phyloP scores from a whole-genome alignment of 257 asterid species.

The Rhazya stricta region DNA sequence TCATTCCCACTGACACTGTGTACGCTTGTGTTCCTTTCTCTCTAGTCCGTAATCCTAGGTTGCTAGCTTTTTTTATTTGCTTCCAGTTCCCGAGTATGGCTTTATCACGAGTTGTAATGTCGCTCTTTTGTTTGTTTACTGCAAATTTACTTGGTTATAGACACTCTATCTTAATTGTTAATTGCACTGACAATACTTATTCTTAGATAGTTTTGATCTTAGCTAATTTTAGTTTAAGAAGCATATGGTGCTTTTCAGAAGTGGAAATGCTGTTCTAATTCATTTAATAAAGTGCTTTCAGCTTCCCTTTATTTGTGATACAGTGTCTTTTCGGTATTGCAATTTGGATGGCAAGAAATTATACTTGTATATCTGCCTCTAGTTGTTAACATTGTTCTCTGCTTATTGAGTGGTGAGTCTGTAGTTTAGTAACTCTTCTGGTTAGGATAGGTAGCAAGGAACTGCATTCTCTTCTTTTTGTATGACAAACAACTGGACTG shows the following conservation, averaged over 20 bases:
- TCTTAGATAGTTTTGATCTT: background rate
- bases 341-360: background rate
- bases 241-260: background rate
- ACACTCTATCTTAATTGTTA: background rate
- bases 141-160: background rate
- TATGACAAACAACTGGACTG: background rate
- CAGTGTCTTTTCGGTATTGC: background rate
- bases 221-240: background rate
- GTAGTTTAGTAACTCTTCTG: background rate
- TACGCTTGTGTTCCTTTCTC: constrained; percentile 21
- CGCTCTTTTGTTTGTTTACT: background rate
- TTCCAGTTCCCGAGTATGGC: background rate
- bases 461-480: background rate
- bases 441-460: background rate
- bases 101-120: background rate
- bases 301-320: background rate
- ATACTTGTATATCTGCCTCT: background rate
- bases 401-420: background rate
- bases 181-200: background rate
- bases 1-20: constrained; percentile 95
- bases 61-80: background rate
- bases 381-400: background rate
- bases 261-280: background rate
- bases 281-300: background rate
- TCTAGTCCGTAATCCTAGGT: background rate